Conservation (phyloP, 331 rosid genomes). For the Rosa hybrid region DNA sequence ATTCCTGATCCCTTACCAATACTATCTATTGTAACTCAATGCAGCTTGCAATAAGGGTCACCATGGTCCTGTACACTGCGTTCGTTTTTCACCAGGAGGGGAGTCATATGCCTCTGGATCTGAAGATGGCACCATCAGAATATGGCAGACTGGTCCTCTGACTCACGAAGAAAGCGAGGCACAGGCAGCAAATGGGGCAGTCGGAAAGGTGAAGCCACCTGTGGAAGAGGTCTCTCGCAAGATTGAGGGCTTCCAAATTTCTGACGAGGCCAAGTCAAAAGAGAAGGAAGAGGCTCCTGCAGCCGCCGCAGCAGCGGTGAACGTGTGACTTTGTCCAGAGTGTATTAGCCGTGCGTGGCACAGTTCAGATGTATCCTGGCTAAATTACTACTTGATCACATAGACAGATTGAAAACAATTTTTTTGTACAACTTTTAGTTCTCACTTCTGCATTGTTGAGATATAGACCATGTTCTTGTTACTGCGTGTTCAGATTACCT, state of each 20-base stretch:
- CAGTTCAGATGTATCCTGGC: background rate
- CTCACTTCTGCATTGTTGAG: constrained; percentile 1
- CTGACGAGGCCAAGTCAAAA: constrained; percentile 38
- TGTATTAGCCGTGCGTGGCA: background rate
- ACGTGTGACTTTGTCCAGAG: constrained; percentile 18
- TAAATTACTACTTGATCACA: background rate
- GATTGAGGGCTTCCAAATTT: constrained; percentile 63
- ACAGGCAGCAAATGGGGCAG: constrained; percentile 36
- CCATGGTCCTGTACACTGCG: constrained; percentile 95
- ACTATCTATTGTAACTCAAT: background rate
- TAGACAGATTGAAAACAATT: constrained; percentile 8
- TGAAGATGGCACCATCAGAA: constrained; percentile 94
- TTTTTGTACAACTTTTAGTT: constrained; percentile 28
- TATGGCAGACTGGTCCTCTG: constrained; percentile 91
- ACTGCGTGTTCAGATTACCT: constrained; percentile 19
- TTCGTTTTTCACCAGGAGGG: constrained; percentile 93
- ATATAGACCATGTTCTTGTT: constrained; percentile 7
- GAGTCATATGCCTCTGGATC: constrained; percentile 98
- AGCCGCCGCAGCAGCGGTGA: constrained; percentile 4
- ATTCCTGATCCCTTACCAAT: background rate
- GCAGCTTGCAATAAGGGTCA: constrained; percentile 97
- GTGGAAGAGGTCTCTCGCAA: constrained; percentile 53
- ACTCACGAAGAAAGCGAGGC: constrained; percentile 49
- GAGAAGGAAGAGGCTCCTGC: constrained; percentile 44
- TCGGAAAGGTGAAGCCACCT: constrained; percentile 38